Conservation (phyloP, 192 early-diverging fungal genomes). For the Gryganskiella cystojenkinii region DNA sequence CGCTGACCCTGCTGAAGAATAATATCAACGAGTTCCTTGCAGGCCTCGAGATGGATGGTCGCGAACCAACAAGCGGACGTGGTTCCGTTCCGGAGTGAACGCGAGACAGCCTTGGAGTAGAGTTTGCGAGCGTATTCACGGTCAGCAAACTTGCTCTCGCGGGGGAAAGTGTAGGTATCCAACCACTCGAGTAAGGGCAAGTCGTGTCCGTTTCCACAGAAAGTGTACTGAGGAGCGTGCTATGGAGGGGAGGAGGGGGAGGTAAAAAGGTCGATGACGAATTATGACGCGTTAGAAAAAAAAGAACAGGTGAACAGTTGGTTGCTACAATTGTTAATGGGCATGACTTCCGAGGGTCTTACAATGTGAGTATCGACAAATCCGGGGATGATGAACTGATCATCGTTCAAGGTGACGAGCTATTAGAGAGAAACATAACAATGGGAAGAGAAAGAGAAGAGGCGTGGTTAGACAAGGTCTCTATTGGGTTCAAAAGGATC, state of each 20-base stretch:
- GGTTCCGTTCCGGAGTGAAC: constrained; percentile 83
- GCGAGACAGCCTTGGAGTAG: constrained; percentile 75
- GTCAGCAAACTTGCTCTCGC: constrained; percentile 80
- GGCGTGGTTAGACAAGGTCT: no score
- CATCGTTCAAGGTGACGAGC: constrained; percentile 42
- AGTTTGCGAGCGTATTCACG: constrained; percentile 70
- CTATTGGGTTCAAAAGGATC: neutral
- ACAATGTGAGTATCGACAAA: constrained; percentile 93
- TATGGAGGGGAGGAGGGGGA: constrained; percentile 15
- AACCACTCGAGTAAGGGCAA: constrained; percentile 92
- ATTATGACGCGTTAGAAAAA: neutral
- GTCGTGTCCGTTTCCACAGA: constrained; percentile 90
- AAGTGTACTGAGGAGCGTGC: constrained; percentile 94
- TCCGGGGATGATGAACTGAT: constrained; percentile 90
- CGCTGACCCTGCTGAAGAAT: constrained; percentile 87
- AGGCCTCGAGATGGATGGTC: constrained; percentile 86
- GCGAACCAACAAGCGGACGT: constrained; percentile 94
- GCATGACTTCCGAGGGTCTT: no score
- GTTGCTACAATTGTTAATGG: no score
- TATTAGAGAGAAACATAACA: constrained; percentile 8
- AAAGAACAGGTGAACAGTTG: neutral
- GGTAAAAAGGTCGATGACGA: neutral
- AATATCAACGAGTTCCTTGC: constrained; percentile 77
- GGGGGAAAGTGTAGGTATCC: constrained; percentile 90
- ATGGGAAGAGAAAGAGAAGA: neutral